Percentiles rank a stretch among this genome's conserved stretches.
Evolutionary conservation across 192 early-diverging fungal species (phyloP).

Genomic region (Umbelopsis vinacea): DNA sequence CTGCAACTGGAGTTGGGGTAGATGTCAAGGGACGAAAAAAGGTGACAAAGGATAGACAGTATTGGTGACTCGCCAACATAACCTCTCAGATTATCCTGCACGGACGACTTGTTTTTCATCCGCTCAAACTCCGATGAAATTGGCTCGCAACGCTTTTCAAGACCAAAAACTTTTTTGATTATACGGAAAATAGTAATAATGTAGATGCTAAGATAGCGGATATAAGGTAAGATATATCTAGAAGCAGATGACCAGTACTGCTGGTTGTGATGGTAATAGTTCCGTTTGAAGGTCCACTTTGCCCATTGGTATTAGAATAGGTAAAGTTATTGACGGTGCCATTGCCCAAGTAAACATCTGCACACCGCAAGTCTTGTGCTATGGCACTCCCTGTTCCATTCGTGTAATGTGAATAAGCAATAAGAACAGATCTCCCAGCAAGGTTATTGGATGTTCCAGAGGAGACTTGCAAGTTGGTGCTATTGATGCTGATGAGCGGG

Average conservation of each 20-base stretch:
- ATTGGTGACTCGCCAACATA: background rate
- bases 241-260: background rate
- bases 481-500: conserved; percentile 28
- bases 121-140: conserved; percentile 14
- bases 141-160: background rate
- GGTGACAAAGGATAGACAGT: background rate
- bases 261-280: conserved; percentile 19
- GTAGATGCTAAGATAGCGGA: background rate
- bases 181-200: background rate
- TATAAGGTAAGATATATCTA: background rate
- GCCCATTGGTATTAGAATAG: conserved; percentile 2
- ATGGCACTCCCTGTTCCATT: conserved; percentile 20
- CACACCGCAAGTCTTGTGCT: conserved; percentile 19
- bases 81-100: background rate
- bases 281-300: conserved; percentile 8
- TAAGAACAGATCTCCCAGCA: conserved; percentile 25
- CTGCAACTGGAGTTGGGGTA: background rate
- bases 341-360: conserved; percentile 27
- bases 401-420: conserved; percentile 4
- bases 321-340: conserved; percentile 25
- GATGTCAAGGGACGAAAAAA: conserved; percentile 3
- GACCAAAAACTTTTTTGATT: background rate
- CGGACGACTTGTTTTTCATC: background rate
- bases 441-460: conserved; percentile 16
- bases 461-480: conserved; percentile 13